These are phyloP conservation scores for Papiliotrema terrestris DNA, from an alignment of 1,284 basidiomycete species.

Conservation along the genomic window DNA sequence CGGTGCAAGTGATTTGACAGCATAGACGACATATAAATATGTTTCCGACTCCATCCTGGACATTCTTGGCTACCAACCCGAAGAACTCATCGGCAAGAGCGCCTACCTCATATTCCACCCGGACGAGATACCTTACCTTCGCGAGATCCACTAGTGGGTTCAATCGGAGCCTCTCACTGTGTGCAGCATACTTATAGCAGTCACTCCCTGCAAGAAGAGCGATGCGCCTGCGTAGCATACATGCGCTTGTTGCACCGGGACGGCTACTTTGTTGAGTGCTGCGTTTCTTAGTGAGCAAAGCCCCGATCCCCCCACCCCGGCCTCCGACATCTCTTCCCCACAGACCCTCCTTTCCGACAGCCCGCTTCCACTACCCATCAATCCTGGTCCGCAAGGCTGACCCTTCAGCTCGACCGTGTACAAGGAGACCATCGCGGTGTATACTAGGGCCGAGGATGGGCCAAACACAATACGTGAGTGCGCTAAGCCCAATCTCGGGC, in stretches of 20 bases:
- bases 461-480: constrained; percentile 24
- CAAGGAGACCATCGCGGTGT: constrained; percentile 19
- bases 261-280: constrained; percentile 24
- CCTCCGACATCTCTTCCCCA: neutral
- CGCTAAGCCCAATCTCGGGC: neutral
- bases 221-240: constrained; percentile 34
- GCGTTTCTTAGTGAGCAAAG: constrained; percentile 25
- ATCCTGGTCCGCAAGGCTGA: neutral
- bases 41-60: constrained; percentile 36
- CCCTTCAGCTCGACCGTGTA: constrained; percentile 20
- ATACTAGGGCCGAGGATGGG: constrained; percentile 25
- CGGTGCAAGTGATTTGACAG: neutral
- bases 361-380: too few species aligned
- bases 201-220: constrained; percentile 16
- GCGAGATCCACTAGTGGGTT: constrained; percentile 38
- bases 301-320: neutral
- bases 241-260: constrained; percentile 29
- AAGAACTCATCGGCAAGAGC: constrained; percentile 33
- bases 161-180: neutral
- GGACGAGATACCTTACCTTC: constrained; percentile 30
- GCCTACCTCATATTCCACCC: constrained; percentile 36
- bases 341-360: neutral
- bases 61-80: constrained; percentile 35
- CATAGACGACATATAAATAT: constrained; percentile 27
- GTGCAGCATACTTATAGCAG: constrained; percentile 11